Evolutionary conservation across 2,329 filamentous ascomycete genomes (phyloP).

Genomic region (Penicillium sp.): DNA sequence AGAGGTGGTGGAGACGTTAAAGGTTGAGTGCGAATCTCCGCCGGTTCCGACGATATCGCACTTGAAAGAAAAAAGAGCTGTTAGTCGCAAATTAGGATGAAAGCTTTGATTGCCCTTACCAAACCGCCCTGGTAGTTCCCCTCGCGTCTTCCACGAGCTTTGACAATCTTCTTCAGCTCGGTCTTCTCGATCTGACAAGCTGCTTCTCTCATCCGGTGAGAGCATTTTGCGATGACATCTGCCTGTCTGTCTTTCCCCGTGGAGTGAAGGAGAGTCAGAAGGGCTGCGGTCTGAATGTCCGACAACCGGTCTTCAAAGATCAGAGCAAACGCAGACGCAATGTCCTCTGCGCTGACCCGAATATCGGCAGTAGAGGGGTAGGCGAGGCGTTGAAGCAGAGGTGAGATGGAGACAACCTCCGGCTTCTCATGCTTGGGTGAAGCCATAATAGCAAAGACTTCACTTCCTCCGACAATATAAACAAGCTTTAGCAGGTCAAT

Average conservation of each 20-base stretch:
- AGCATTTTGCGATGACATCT: constrained; percentile 84
- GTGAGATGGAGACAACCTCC: constrained; percentile 49
- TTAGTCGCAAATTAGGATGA: background rate
- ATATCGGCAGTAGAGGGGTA: constrained; percentile 47
- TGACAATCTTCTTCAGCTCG: constrained; percentile 63
- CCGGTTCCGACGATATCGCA: constrained; percentile 97
- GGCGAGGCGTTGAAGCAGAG: constrained; percentile 51
- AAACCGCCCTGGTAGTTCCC: constrained; percentile 81
- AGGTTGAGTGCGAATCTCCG: constrained; percentile 94
- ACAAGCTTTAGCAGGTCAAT: background rate
- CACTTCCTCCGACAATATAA: constrained; percentile 1
- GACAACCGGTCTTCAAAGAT: constrained; percentile 91
- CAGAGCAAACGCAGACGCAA: constrained; percentile 83
- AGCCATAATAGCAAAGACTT: constrained; percentile 23
- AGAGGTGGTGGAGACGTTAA: constrained; percentile 95
- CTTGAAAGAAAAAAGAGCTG: constrained; percentile 36
- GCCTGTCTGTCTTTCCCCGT: constrained; percentile 81
- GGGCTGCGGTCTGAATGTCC: constrained; percentile 81
- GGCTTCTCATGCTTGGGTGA: constrained; percentile 30
- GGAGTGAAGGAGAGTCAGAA: constrained; percentile 90
- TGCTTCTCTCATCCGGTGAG: constrained; percentile 78
- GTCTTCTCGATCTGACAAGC: constrained; percentile 70
- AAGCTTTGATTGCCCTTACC: constrained; percentile 54
- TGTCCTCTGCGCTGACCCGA: constrained; percentile 72
- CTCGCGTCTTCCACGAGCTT: constrained; percentile 62